Conservation (phyloP, 2,329 filamentous ascomycete species). For the Dissoconium aciculare region DNA sequence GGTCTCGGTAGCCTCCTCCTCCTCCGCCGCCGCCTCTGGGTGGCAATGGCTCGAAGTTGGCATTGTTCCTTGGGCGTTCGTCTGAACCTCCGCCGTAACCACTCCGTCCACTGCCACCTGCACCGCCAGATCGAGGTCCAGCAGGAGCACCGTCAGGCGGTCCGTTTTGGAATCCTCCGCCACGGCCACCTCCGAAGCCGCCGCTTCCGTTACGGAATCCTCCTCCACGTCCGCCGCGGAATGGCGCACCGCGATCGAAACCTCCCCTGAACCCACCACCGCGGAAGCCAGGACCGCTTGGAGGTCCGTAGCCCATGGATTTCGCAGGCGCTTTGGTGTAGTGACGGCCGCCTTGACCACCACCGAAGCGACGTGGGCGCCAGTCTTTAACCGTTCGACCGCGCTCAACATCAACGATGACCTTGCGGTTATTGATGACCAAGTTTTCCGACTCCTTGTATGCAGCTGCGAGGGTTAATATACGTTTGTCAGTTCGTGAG, state of each 20-base stretch:
- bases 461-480: slow-evolving; percentile 52
- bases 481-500: slow-evolving; percentile 25
- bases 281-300: slow-evolving; percentile 38
- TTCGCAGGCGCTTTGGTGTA: slow-evolving; percentile 69
- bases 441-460: slow-evolving; percentile 74
- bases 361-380: slow-evolving; percentile 81
- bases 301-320: slow-evolving; percentile 43
- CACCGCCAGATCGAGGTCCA: slow-evolving; percentile 30
- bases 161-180: slow-evolving; percentile 18
- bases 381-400: slow-evolving; percentile 87
- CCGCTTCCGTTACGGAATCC: slow-evolving; percentile 33
- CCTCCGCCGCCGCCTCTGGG: slow-evolving; percentile 45
- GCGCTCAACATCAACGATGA: slow-evolving; percentile 91
- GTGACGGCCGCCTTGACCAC: slow-evolving; percentile 78
- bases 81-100: slow-evolving; percentile 25
- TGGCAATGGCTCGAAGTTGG: slow-evolving; percentile 73
- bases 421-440: slow-evolving; percentile 78
- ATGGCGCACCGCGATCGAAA: slow-evolving; percentile 39
- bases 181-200: slow-evolving; percentile 31
- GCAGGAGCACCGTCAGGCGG: slow-evolving; percentile 35
- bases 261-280: slow-evolving; percentile 38
- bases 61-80: slow-evolving; percentile 45
- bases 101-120: slow-evolving; percentile 22
- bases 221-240: slow-evolving; percentile 42
- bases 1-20: slow-evolving; percentile 32